These are phyloP conservation scores for Peribolospora kevripleyi DNA, from an alignment of 768 basidiomycete species.

Conservation along the genomic window DNA sequence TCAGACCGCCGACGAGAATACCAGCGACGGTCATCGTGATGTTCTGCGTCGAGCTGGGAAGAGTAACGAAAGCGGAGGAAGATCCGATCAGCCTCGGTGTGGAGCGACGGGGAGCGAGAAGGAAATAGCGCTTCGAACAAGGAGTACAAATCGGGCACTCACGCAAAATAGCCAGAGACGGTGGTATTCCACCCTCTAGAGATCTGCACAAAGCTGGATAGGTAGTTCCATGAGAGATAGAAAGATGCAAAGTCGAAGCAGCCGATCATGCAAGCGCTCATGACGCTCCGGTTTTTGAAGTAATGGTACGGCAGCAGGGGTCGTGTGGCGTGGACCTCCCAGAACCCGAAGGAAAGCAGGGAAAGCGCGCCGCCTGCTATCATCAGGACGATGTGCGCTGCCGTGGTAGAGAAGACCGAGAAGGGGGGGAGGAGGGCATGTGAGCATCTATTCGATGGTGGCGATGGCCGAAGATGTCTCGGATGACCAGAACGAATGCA, in stretches of 20 bases:
- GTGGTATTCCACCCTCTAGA: no score
- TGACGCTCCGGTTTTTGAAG: background rate
- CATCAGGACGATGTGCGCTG: constrained; percentile 26
- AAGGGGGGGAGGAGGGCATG: constrained; percentile 5
- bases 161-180: no score
- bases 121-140: no score
- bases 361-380: constrained; percentile 27
- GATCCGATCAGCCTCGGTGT: no score
- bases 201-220: background rate
- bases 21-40: no score
- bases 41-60: no score
- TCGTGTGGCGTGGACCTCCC: constrained; percentile 26
- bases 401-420: constrained; percentile 23
- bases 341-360: constrained; percentile 23
- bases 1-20: no score
- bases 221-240: background rate
- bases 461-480: no score
- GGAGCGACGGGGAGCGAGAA: no score
- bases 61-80: no score
- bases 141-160: no score
- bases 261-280: background rate
- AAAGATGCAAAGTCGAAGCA: background rate
- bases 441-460: background rate
- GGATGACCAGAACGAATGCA: background rate
- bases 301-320: background rate